Evolutionary conservation across 257 asterid genomes (phyloP).

Genomic region (Nicotiana benthamiana): DNA sequence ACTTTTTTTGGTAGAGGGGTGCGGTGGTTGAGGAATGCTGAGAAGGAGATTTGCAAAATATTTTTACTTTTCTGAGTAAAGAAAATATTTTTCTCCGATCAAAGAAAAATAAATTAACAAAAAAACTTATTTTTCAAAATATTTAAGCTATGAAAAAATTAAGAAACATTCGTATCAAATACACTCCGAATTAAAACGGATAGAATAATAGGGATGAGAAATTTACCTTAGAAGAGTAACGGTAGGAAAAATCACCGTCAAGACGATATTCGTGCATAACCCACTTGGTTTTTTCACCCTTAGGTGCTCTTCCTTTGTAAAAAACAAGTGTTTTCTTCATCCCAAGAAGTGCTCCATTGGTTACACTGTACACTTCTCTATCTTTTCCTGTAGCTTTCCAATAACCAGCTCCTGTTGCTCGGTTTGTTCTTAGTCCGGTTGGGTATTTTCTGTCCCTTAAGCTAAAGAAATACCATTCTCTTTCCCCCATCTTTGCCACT

Average conservation of each 20-base stretch:
- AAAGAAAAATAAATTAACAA: too few species aligned
- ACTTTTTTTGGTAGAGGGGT: too few species aligned
- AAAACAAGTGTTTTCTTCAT: constrained; percentile 88
- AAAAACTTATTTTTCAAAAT: too few species aligned
- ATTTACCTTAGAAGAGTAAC: constrained; percentile 51
- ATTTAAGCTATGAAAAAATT: too few species aligned
- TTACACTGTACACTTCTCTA: constrained; percentile 39
- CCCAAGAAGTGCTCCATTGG: constrained; percentile 34
- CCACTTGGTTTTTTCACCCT: constrained; percentile 83
- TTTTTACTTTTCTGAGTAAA: too few species aligned
- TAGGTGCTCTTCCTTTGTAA: constrained; percentile 78
- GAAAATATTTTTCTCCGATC: too few species aligned
- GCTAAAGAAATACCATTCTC: constrained; percentile 87
- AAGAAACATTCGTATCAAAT: too few species aligned
- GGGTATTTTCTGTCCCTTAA: constrained; percentile 73
- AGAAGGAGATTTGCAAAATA: too few species aligned
- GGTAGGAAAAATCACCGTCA: constrained; percentile 59
- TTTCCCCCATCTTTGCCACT: constrained; percentile 67
- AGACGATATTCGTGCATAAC: constrained; percentile 93
- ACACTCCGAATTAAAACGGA: too few species aligned
- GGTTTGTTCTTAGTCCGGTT: constrained; percentile 69
- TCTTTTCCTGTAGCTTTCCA: constrained; percentile 92
- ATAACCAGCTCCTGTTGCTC: constrained; percentile 78
- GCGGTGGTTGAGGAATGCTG: too few species aligned
- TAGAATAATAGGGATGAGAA: background rate